A percentile compares a stretch with the other conserved stretches of the same genome.
Evolutionary conservation across 805 yeast genomes (phyloP).

Genomic region (Sugiyamaella floridensis): DNA sequence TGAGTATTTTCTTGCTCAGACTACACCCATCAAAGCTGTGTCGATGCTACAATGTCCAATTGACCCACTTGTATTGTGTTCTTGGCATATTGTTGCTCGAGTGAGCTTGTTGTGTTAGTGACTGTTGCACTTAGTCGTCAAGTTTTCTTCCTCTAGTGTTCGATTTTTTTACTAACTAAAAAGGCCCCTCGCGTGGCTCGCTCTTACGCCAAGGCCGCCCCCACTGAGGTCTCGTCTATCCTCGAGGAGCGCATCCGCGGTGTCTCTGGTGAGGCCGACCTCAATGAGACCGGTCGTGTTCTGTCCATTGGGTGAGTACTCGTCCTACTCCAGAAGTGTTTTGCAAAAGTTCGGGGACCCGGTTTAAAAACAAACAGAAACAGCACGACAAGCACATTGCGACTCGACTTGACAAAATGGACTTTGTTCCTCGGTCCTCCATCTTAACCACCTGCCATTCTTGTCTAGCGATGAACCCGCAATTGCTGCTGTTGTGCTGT

Average conservation of each 20-base stretch:
- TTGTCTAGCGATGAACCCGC: not conserved
- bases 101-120: not conserved
- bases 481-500: not conserved
- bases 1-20: not conserved
- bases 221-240: constrained; percentile 98
- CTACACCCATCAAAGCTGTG: not conserved
- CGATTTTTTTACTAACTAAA: constrained; percentile 2
- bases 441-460: not conserved
- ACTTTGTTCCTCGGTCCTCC: not conserved
- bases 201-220: constrained; percentile 94
- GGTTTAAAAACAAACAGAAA: not conserved
- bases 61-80: no score
- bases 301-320: constrained; percentile 84
- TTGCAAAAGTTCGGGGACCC: not conserved
- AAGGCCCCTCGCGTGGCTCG: constrained; percentile 43
- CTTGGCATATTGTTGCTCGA: no score
- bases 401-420: not conserved
- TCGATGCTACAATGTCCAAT: no score
- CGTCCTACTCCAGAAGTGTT: not conserved
- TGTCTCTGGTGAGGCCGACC: constrained; percentile 93
- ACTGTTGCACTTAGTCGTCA: no score
- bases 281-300: constrained; percentile 99
- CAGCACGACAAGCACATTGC: not conserved
- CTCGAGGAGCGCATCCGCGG: constrained; percentile 99
- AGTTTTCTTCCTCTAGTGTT: not conserved